These are phyloP conservation scores for Lithohypha guttulata DNA, from an alignment of 2,329 filamentous ascomycete species.

Conservation along the genomic window DNA sequence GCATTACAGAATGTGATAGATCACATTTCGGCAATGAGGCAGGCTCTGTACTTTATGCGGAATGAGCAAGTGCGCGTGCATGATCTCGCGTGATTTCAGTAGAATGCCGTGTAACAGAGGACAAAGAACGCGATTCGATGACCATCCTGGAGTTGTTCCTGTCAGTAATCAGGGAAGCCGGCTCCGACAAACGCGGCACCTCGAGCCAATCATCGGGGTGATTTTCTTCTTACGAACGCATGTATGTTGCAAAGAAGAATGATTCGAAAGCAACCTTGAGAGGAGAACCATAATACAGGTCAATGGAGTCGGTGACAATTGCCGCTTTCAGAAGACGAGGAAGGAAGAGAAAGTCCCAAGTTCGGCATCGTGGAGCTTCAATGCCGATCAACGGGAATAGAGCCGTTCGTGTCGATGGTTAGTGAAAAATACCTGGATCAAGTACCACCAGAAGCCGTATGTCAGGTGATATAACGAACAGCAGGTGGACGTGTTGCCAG, in stretches of 20 bases:
- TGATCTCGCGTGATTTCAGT: conserved; percentile 7
- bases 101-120: conserved; percentile 7
- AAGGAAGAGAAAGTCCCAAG: not conserved
- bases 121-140: not conserved
- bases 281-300: too few relatives aligned
- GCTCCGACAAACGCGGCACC: too few relatives aligned
- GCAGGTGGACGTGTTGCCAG: too few relatives aligned
- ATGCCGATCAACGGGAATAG: not conserved
- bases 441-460: too few relatives aligned
- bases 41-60: not conserved
- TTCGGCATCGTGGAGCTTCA: not conserved
- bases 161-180: conserved; percentile 1
- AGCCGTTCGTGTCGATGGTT: too few relatives aligned
- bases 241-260: too few relatives aligned
- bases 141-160: not conserved
- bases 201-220: too few relatives aligned
- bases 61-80: not conserved
- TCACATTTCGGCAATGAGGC: conserved; percentile 6
- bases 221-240: too few relatives aligned
- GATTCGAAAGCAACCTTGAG: too few relatives aligned
- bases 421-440: too few relatives aligned
- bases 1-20: conserved; percentile 7
- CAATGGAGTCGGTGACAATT: conserved; percentile 18
- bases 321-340: conserved; percentile 6
- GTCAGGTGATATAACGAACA: too few relatives aligned